A percentile compares a stretch with the other conserved stretches of the same genome.
phyloP scores from a whole-genome alignment of 768 basidiomycete genomes.

The Lentinus brumalis region DNA sequence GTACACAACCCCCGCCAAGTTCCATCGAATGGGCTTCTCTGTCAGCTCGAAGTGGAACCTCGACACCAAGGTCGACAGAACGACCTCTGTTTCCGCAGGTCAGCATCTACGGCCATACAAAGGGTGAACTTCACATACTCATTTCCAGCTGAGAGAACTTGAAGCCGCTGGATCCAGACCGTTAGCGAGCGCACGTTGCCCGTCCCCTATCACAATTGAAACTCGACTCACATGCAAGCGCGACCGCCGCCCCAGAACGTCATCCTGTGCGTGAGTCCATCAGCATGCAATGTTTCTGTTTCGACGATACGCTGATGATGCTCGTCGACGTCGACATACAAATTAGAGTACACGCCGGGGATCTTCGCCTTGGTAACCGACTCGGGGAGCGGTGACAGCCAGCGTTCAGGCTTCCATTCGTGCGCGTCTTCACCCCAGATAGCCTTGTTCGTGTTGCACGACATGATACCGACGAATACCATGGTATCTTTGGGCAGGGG shows the following conservation, averaged over 20 bases:
- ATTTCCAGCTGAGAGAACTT: slow-evolving; percentile 13
- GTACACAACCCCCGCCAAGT: slow-evolving; percentile 10
- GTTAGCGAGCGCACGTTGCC: too few species aligned
- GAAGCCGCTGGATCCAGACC: slow-evolving; percentile 4
- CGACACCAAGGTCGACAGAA: slow-evolving; percentile 5
- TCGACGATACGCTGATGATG: too few species aligned
- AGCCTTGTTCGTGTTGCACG: slow-evolving; percentile 37
- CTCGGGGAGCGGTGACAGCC: slow-evolving; percentile 2
- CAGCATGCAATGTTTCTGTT: too few species aligned
- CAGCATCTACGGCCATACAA: too few species aligned
- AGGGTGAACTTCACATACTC: not conserved
- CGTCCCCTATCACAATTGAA: too few species aligned
- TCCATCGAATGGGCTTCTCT: slow-evolving; percentile 14
- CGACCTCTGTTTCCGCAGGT: slow-evolving; percentile 12
- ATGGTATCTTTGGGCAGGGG: slow-evolving; percentile 39
- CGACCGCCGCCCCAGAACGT: slow-evolving; percentile 28
- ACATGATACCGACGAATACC: slow-evolving; percentile 41
- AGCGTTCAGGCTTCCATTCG: slow-evolving; percentile 27
- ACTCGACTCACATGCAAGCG: slow-evolving; percentile 25
- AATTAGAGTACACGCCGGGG: too few species aligned
- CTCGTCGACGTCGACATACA: too few species aligned
- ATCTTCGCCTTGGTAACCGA: not conserved
- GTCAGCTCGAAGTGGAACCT: slow-evolving; percentile 13
- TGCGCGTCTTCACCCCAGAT: slow-evolving; percentile 43
- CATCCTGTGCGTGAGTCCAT: slow-evolving; percentile 20